phyloP scores from a whole-genome alignment of 108 stramenopile species.

The Cyclostephanos invisitatus region DNA sequence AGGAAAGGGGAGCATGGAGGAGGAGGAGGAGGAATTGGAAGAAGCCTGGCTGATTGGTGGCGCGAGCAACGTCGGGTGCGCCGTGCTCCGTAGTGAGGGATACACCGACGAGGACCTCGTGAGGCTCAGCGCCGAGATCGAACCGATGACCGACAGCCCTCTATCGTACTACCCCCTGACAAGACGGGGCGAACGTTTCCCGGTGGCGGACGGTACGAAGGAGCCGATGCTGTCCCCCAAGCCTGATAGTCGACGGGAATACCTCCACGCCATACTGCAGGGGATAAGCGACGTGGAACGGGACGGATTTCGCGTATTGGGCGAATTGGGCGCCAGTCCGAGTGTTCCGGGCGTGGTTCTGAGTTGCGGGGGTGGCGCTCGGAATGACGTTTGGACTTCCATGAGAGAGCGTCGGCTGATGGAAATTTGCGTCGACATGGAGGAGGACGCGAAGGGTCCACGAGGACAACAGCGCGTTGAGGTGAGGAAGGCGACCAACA shows the following conservation, averaged over 20 bases:
- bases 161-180: conserved; percentile 84
- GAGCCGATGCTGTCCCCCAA: conserved; percentile 71
- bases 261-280: conserved; percentile 80
- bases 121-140: conserved; percentile 65
- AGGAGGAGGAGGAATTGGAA: conserved; percentile 67
- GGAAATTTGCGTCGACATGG: conserved; percentile 36
- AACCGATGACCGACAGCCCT: conserved; percentile 66
- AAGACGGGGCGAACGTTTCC: conserved; percentile 90
- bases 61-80: conserved; percentile 92
- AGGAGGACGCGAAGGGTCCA: background rate
- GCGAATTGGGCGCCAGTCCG: conserved; percentile 83
- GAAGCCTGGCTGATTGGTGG: conserved; percentile 92
- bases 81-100: conserved; percentile 71
- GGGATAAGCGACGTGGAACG: conserved; percentile 79
- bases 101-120: conserved; percentile 80
- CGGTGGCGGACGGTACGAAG: conserved; percentile 78
- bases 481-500: conserved; percentile 68
- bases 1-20: conserved; percentile 89
- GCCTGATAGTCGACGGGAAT: conserved; percentile 66
- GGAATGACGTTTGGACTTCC: conserved; percentile 79
- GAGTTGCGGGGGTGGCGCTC: conserved; percentile 89
- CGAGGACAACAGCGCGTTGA: conserved; percentile 17
- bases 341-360: conserved; percentile 52
- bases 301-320: conserved; percentile 74
- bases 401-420: conserved; percentile 73